Conservation (phyloP, 2,329 filamentous ascomycete species). For the Taxawa tesnikishii region DNA sequence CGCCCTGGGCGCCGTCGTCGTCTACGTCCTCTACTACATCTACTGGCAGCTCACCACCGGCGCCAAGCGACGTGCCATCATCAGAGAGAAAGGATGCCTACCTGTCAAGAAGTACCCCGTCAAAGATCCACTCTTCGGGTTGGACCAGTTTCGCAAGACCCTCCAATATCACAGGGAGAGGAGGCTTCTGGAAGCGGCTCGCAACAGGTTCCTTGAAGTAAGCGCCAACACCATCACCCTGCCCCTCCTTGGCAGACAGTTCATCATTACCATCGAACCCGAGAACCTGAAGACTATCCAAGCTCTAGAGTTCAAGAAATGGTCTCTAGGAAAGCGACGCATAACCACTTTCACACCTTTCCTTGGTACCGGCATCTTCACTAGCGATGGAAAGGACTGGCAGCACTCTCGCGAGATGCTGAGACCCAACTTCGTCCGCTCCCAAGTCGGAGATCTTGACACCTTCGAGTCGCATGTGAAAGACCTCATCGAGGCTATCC, state of each 20-base stretch:
- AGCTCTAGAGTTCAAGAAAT: constrained; percentile 34
- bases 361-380: constrained; percentile 31
- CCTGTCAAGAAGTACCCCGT: constrained; percentile 35
- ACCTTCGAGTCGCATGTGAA: constrained; percentile 50
- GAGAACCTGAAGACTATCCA: constrained; percentile 36
- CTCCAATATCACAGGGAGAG: constrained; percentile 24
- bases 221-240: constrained; percentile 12
- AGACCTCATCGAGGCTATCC: constrained; percentile 46
- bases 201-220: constrained; percentile 19
- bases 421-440: constrained; percentile 39
- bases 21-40: constrained; percentile 22
- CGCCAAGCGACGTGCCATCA: constrained; percentile 23
- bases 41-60: constrained; percentile 22
- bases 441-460: constrained; percentile 40
- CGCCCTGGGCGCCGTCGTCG: constrained; percentile 16
- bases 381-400: constrained; percentile 29
- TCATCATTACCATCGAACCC: constrained; percentile 31
- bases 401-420: constrained; percentile 32
- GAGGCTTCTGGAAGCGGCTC: constrained; percentile 22
- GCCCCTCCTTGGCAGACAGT: constrained; percentile 13
- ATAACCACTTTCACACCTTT: constrained; percentile 24
- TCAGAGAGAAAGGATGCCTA: constrained; percentile 34
- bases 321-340: constrained; percentile 23
- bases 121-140: constrained; percentile 42
- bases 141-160: constrained; percentile 34